Percentiles rank a stretch among this genome's conserved stretches.
phyloP scores from a whole-genome alignment of 495 filamentous ascomycete species.

The Acidiella bohemica region DNA sequence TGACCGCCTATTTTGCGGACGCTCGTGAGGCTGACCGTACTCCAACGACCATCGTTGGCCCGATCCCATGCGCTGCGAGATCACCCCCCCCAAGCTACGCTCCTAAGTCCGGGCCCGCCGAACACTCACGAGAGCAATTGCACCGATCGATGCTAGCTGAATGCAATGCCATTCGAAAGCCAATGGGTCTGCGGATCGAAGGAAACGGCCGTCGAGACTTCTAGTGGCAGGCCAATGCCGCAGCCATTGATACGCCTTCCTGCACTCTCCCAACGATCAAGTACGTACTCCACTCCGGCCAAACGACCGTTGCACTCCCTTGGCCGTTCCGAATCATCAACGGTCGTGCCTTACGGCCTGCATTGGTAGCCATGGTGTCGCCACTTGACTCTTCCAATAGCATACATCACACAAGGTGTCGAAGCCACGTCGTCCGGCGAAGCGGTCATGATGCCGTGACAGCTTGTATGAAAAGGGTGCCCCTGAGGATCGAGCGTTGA shows the following conservation, averaged over 20 bases:
- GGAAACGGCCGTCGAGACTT: neutral
- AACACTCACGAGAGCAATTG: no score
- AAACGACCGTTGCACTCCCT: no score
- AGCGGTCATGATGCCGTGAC: slow-evolving; percentile 10
- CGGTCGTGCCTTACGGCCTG: slow-evolving; percentile 13
- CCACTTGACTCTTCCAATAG: slow-evolving; percentile 15
- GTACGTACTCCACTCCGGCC: no score
- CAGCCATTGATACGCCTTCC: slow-evolving; percentile 9
- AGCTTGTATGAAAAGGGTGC: slow-evolving; percentile 3
- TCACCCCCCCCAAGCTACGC: no score
- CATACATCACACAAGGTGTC: slow-evolving; percentile 13
- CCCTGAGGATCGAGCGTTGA: slow-evolving; percentile 13
- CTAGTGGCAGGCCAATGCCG: slow-evolving; percentile 2
- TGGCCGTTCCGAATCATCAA: neutral
- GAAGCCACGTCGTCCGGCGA: slow-evolving; percentile 5
- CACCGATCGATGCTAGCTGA: slow-evolving; percentile 1
- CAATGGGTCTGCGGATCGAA: slow-evolving; percentile 4
- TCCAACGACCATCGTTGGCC: no score
- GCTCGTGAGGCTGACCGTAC: no score
- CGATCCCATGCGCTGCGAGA: no score
- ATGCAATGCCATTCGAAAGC: slow-evolving; percentile 1
- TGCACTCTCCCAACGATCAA: slow-evolving; percentile 8
- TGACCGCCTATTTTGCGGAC: no score
- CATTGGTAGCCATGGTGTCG: slow-evolving; percentile 10
- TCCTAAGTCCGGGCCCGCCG: no score